Percentiles rank a stretch among this genome's conserved stretches.
Conservation (phyloP, 352 stramenopile species). For the Globisporangium middletonii region DNA sequence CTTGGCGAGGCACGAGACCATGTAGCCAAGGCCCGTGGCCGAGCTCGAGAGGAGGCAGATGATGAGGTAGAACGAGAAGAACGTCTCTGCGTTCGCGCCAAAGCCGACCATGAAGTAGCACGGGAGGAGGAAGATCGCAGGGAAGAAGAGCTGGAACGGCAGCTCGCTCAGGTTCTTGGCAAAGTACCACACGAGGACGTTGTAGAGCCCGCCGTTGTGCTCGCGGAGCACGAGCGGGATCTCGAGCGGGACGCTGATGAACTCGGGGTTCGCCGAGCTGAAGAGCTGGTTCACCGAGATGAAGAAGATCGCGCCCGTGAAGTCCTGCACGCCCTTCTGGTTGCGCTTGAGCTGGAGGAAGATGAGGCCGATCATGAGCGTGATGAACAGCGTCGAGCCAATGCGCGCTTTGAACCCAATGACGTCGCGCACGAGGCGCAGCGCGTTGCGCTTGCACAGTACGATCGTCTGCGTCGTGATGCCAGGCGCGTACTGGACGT, state of each 20-base stretch:
- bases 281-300: conserved; percentile 30
- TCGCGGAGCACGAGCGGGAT: conserved; percentile 31
- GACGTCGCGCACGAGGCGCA: conserved; percentile 23
- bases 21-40: conserved; percentile 22
- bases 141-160: conserved; percentile 27
- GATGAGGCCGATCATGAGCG: conserved; percentile 28
- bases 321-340: conserved; percentile 29
- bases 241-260: conserved; percentile 29
- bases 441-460: conserved; percentile 24
- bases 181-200: conserved; percentile 27
- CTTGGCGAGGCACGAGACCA: conserved; percentile 25
- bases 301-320: conserved; percentile 36
- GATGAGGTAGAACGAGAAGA: conserved; percentile 28
- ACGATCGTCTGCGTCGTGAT: conserved; percentile 14
- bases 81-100: conserved; percentile 22
- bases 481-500: conserved; percentile 11
- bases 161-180: conserved; percentile 37
- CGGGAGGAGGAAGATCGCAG: conserved; percentile 21
- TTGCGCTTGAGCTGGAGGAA: conserved; percentile 22
- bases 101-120: conserved; percentile 40
- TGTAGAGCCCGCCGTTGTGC: conserved; percentile 29
- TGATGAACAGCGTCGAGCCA: conserved; percentile 26
- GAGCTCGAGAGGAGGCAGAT: conserved; percentile 18
- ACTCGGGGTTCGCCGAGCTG: conserved; percentile 21
- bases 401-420: conserved; percentile 29